These are phyloP conservation scores for Millerozyma miso DNA, from an alignment of 805 yeast species.

Conservation along the genomic window DNA sequence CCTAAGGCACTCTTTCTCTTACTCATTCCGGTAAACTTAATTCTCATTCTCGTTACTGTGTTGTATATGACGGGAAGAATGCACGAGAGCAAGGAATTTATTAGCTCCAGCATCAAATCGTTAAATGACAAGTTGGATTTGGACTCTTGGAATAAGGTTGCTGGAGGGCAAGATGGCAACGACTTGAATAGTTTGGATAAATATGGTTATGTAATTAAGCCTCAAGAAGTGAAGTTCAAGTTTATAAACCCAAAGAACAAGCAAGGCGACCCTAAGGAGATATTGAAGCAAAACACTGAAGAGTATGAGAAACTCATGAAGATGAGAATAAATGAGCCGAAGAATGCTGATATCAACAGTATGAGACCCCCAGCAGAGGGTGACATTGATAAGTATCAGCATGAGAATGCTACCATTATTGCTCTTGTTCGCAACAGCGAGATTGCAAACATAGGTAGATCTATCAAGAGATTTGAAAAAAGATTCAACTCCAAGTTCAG, in stretches of 20 bases:
- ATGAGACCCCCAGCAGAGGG: slow-evolving; percentile 22
- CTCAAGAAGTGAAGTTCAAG: slow-evolving; percentile 29
- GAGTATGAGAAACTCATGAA: slow-evolving; percentile 33
- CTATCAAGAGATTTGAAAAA: slow-evolving; percentile 60
- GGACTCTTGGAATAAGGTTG: slow-evolving; percentile 5
- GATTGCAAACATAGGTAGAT: slow-evolving; percentile 38
- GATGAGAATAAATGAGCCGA: slow-evolving; percentile 45
- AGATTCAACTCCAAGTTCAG: slow-evolving; percentile 65
- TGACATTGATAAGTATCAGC: slow-evolving; percentile 22
- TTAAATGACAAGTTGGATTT: slow-evolving; percentile 11
- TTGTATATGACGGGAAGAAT: slow-evolving; percentile 5
- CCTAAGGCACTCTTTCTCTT: slow-evolving; percentile 8
- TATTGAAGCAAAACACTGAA: slow-evolving; percentile 35
- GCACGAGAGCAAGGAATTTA: slow-evolving; percentile 2
- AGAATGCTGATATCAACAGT: slow-evolving; percentile 26
- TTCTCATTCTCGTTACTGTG: slow-evolving; percentile 8
- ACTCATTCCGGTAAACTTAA: slow-evolving; percentile 9
- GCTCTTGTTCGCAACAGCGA: slow-evolving; percentile 73
- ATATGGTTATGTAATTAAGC: slow-evolving; percentile 16
- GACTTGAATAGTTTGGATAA: neutral
- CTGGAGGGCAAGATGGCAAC: slow-evolving; percentile 1
- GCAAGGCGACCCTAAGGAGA: slow-evolving; percentile 25
- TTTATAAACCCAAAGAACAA: slow-evolving; percentile 25
- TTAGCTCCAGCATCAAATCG: slow-evolving; percentile 6
- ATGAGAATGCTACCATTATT: slow-evolving; percentile 74